Conservation (phyloP, 331 rosid genomes). For the Pyracantha coccinea region DNA sequence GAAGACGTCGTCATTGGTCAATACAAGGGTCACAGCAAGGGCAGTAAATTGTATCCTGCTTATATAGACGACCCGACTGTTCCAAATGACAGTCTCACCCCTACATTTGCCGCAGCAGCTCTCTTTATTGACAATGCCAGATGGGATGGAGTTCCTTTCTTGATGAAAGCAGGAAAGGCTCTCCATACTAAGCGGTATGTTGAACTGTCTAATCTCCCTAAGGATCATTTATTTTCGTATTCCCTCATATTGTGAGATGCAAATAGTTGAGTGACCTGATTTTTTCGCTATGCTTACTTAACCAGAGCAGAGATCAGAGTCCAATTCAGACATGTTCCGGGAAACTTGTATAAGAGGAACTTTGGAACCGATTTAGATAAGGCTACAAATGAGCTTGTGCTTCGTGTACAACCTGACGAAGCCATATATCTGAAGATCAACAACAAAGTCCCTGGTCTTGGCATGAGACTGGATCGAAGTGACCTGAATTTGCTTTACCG, state of each 20-base stretch:
- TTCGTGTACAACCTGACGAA: constrained; percentile 92
- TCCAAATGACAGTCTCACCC: constrained; percentile 76
- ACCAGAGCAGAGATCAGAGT: constrained; percentile 97
- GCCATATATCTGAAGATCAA: constrained; percentile 94
- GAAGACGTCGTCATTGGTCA: constrained; percentile 94
- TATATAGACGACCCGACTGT: constrained; percentile 88
- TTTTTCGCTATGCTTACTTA: constrained; percentile 1
- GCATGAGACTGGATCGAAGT: constrained; percentile 94
- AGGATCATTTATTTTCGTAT: neutral
- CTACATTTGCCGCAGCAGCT: constrained; percentile 95
- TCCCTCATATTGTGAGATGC: constrained; percentile 1
- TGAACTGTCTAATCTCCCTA: neutral
- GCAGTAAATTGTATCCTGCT: constrained; percentile 65
- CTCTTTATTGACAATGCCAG: constrained; percentile 87
- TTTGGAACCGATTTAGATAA: constrained; percentile 90
- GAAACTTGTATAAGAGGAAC: constrained; percentile 82
- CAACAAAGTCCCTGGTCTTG: constrained; percentile 95
- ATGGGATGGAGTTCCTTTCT: constrained; percentile 99
- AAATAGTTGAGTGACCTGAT: constrained; percentile 6
- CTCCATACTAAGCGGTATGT: constrained; percentile 77
- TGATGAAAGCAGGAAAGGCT: constrained; percentile 98
- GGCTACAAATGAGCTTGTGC: constrained; percentile 94
- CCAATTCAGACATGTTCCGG: constrained; percentile 94
- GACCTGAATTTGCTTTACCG: constrained; percentile 83
- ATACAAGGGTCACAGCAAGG: constrained; percentile 83